These are phyloP conservation scores for Plasmopara muralis DNA, from an alignment of 352 stramenopile species.

Conservation along the genomic window DNA sequence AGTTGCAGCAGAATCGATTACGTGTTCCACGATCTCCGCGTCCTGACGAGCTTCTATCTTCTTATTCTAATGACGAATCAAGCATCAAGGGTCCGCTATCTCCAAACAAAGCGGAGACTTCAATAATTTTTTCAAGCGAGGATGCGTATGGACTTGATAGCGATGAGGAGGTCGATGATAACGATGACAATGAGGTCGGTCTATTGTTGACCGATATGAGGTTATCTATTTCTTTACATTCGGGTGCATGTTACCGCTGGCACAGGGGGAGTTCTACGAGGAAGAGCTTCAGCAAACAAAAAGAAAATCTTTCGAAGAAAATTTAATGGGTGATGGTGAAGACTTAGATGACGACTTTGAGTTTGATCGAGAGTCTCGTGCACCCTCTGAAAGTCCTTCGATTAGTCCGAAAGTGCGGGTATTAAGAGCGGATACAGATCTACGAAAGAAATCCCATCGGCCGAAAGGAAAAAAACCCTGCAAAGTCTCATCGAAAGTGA, in stretches of 20 bases:
- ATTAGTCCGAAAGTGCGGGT: constrained; percentile 48
- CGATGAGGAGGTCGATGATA: constrained; percentile 81
- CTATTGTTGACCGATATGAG: not conserved
- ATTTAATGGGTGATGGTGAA: constrained; percentile 59
- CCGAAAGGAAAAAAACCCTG: constrained; percentile 46
- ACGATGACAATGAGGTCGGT: constrained; percentile 42
- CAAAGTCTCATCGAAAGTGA: constrained; percentile 46
- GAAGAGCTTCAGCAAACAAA: constrained; percentile 67
- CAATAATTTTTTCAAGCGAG: constrained; percentile 46
- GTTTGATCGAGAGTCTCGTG: constrained; percentile 70
- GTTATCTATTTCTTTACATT: too few species aligned
- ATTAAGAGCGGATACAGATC: constrained; percentile 28
- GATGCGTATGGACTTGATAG: constrained; percentile 70
- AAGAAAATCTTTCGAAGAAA: constrained; percentile 74
- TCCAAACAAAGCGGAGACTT: constrained; percentile 45
- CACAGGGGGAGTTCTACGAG: constrained; percentile 66
- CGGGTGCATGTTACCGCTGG: not conserved
- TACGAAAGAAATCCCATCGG: constrained; percentile 40
- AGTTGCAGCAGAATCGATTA: constrained; percentile 67
- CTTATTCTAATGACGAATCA: constrained; percentile 64
- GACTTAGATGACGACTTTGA: constrained; percentile 86
- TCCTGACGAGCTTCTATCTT: constrained; percentile 62
- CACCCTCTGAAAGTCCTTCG: constrained; percentile 38
- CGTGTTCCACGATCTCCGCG: constrained; percentile 47
- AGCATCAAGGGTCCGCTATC: constrained; percentile 65